Base-by-base conservation (phyloP, 345 rosid genomes). In the Mercurialis annua region DNA sequence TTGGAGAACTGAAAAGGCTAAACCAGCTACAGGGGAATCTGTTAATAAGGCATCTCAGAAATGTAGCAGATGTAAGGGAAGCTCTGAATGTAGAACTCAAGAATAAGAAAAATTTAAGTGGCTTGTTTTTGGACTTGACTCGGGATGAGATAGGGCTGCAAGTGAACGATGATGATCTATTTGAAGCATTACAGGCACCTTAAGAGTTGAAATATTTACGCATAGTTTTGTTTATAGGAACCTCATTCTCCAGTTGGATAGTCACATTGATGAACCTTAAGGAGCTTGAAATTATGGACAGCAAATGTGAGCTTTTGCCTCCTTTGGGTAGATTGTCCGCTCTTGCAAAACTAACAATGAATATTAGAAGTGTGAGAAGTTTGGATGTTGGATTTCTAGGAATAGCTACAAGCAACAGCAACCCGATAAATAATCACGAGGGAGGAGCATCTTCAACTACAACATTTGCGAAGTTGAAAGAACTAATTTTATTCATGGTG, bases 341-440 rank as follows among this genome's bases (percentile, higher is more conserved):
- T 9, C 80, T 76, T 11, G 80, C 48, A 23, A n/a, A 31, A n/a
- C 80, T 71, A n/a, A 0, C 10, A 5, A 18, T 67, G 24, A 6
- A 23, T 3, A 27, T 74, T 55, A 6, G 16, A 5, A 21, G 24
- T 12, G 33, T 55, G 15, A 57, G 34, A 33, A 50, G 12, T 26
- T 59, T 73, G 30, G 55, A 65, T 46, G 29, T 16, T 40, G 78
- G 70, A 17, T 64, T 69, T 10, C 26, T 69, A 43, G 71, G 67
- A 15, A 20, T 62, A 26, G 36, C 16, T 36, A n/a, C 7, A 3
- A 17, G 27, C 20, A 33, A 44, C 17, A 12, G n/a, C 12, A 46
- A 14, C 1, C 5, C n/a, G n/a, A n/a, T n/a, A 46, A 46, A 46
- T 18, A 5, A 14, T 23, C 20, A 20, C 18, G 26, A 11, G 31